These are phyloP conservation scores for Chenopodium suecicum DNA, from an alignment of 148 eudicot species.

Conservation along the genomic window DNA sequence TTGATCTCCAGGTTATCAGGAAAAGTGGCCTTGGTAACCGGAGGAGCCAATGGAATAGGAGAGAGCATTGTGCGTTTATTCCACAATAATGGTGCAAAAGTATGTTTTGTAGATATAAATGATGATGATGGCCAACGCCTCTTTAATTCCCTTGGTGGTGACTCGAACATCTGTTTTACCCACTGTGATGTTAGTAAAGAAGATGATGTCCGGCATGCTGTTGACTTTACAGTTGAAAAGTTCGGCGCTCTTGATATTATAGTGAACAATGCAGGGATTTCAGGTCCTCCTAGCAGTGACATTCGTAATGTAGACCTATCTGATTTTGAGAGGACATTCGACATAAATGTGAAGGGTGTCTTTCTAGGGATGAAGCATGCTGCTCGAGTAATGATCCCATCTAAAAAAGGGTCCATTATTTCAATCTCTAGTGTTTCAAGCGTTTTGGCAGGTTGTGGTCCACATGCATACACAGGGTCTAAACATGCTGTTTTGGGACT, in stretches of 20 bases:
- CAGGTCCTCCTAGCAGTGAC: conserved; percentile 52
- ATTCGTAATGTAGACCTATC: conserved; percentile 57
- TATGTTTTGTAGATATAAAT: conserved; percentile 63
- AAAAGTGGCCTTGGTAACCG: conserved; percentile 86
- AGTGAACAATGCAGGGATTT: conserved; percentile 83
- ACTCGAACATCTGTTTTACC: conserved; percentile 36
- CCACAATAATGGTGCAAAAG: conserved; percentile 79
- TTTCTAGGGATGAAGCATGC: conserved; percentile 98
- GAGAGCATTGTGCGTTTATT: conserved; percentile 92
- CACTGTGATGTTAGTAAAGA: conserved; percentile 75
- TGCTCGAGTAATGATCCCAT: conserved; percentile 83
- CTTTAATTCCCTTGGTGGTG: conserved; percentile 46
- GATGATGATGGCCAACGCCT: conserved; percentile 60
- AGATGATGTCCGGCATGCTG: conserved; percentile 61
- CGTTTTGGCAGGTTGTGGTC: conserved; percentile 60
- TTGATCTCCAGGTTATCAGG: conserved; percentile 62
- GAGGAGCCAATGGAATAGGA: conserved; percentile 93
- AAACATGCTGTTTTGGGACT: conserved; percentile 92
- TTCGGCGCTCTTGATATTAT: conserved; percentile 80
- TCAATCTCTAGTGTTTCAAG: conserved; percentile 71
- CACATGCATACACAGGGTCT: conserved; percentile 83
- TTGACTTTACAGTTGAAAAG: conserved; percentile 54
- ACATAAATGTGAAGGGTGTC: conserved; percentile 75
- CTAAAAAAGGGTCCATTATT: conserved; percentile 65
- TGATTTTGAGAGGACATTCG: conserved; percentile 60